phyloP scores from a whole-genome alignment of 2,329 filamentous ascomycete species.

The Aspergillus piperis region DNA sequence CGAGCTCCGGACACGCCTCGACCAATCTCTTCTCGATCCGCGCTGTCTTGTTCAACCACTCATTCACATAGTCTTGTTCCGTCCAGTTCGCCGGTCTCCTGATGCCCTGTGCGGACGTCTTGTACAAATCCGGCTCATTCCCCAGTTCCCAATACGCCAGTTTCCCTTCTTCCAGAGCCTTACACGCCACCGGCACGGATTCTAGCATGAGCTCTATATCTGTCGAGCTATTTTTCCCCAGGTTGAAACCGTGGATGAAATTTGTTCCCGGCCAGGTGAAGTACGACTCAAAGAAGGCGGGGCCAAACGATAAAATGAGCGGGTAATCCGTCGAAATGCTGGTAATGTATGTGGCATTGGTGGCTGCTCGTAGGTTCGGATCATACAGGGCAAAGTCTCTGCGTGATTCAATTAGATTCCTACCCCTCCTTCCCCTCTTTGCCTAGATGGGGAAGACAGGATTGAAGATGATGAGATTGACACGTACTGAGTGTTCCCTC shows the following conservation, averaged over 20 bases:
- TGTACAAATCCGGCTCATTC: constrained; percentile 65
- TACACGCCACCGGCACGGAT: constrained; percentile 60
- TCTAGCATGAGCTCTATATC: neutral
- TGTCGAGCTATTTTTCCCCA: constrained; percentile 1
- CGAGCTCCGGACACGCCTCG: neutral
- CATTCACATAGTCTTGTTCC: constrained; percentile 8
- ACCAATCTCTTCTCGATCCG: neutral
- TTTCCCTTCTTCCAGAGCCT: constrained; percentile 54
- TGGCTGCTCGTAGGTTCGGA: neutral
- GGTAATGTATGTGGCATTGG: constrained; percentile 3
- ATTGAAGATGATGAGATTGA: neutral
- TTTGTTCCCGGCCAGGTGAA: neutral
- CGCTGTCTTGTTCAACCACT: constrained; percentile 4
- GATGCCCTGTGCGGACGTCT: constrained; percentile 52
- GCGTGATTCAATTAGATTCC: neutral
- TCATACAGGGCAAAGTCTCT: constrained; percentile 6
- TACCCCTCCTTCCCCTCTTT: neutral
- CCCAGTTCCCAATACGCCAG: constrained; percentile 64
- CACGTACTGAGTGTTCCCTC: constrained; percentile 2
- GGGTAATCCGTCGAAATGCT: constrained; percentile 7
- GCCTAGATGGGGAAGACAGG: neutral
- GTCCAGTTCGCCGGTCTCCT: constrained; percentile 2
- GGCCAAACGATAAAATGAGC: neutral
- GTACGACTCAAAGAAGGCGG: constrained; percentile 6
- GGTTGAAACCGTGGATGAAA: constrained; percentile 8